Conservation (phyloP, 2,329 filamentous ascomycete species). For the Aspergillus fischeri region DNA sequence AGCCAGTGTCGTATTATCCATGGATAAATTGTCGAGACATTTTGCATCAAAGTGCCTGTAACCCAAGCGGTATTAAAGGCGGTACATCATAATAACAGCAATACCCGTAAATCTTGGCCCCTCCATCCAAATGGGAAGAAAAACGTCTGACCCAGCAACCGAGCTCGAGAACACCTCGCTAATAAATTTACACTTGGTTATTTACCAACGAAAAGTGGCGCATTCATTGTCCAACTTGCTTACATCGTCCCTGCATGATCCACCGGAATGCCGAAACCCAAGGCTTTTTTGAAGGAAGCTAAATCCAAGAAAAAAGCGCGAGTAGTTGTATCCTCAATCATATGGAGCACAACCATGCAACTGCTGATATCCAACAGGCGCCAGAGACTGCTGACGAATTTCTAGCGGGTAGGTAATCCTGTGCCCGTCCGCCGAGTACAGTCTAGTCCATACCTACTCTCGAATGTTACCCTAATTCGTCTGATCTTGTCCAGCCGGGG, state of each 20-base stretch:
- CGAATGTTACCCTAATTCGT: not conserved
- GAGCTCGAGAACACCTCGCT: not conserved
- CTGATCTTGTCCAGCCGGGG: conserved; percentile 47
- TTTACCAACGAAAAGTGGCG: not conserved
- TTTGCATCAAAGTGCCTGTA: not conserved
- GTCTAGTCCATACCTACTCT: not conserved
- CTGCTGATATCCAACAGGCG: conserved; percentile 33
- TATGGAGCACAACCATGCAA: not conserved
- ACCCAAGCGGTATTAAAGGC: not conserved
- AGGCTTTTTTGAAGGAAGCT: conserved; percentile 38
- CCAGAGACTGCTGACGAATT: conserved; percentile 65
- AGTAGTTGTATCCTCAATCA: conserved; percentile 20
- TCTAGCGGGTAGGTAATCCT: conserved; percentile 49
- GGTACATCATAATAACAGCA: not conserved
- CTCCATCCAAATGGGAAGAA: not conserved
- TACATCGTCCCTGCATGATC: not conserved
- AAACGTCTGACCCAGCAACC: not conserved
- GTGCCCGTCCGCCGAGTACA: not conserved
- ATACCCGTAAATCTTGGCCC: not conserved
- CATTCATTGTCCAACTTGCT: not conserved
- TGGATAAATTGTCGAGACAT: too few species aligned
- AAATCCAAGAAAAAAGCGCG: conserved; percentile 42
- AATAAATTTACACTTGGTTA: not conserved
- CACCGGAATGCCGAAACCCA: conserved; percentile 36
- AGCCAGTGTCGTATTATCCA: too few species aligned